A percentile compares a stretch with the other conserved stretches of the same genome.
Evolutionary conservation across 306 rosid species (phyloP).

Genomic region (Vigna hirtella): DNA sequence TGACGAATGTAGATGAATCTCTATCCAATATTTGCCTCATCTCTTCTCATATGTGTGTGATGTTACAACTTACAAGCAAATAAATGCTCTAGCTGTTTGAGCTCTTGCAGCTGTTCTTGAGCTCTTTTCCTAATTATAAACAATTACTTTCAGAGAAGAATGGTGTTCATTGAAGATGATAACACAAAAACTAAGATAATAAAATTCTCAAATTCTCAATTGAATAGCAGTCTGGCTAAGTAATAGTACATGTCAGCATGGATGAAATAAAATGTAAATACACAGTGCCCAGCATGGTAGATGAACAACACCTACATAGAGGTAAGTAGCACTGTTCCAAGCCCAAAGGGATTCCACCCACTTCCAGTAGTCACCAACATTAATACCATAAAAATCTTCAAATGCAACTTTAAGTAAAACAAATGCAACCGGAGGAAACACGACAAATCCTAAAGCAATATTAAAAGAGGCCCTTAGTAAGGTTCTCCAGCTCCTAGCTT

Average conservation of each 20-base stretch:
- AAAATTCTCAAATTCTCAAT: conserved; percentile 34
- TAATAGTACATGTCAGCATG: conserved; percentile 59
- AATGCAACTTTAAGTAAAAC: conserved; percentile 61
- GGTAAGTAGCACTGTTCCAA: conserved; percentile 96
- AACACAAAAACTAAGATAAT: conserved; percentile 26
- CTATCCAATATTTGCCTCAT: no score
- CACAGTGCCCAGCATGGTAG: conserved; percentile 94
- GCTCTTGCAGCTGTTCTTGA: no score
- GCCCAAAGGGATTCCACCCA: conserved; percentile 96
- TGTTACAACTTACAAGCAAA: no score
- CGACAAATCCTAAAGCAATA: conserved; percentile 68
- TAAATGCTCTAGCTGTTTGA: no score
- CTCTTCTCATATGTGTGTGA: no score
- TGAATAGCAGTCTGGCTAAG: conserved; percentile 47
- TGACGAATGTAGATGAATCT: no score
- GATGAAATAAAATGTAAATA: conserved; percentile 70
- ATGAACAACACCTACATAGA: conserved; percentile 78
- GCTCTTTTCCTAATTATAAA: not conserved
- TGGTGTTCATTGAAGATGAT: not conserved
- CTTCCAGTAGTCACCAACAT: conserved; percentile 76
- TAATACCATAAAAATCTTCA: conserved; percentile 52
- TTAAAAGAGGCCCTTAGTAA: conserved; percentile 63
- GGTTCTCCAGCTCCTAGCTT: conserved; percentile 55
- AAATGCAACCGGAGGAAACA: conserved; percentile 75
- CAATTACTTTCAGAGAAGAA: not conserved